Base-by-base conservation (phyloP, 257 asterid genomes). In the Solanum etuberosum region DNA sequence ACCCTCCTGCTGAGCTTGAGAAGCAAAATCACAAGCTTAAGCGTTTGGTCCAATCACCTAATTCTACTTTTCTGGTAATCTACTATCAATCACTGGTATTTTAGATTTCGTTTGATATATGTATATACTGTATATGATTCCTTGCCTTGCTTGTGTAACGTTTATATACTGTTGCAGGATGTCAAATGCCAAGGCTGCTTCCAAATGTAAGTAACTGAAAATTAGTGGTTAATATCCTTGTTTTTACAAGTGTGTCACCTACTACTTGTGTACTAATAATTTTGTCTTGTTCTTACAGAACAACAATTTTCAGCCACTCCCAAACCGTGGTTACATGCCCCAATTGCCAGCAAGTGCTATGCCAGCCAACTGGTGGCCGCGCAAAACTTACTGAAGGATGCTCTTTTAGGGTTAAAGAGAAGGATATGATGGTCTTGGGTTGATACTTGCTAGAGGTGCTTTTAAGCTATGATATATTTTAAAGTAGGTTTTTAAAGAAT, bases 331-430 rank as follows among this genome's bases (percentile, higher is more conserved):
- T 86, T 42, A 82, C 54, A 8, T 86, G 88, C 38, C 59, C 76
- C 46, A 86, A 59, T 35, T 87, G 89, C 80, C 86, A 81, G 82
- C 67, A 63, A 31, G 89, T 87, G 51, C 71, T 87, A 32, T 81
- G 89, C 81, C 89, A 87, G 81, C 89, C 89, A 14, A 87, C 86
- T 4, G 86, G 89, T 38, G 89, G 89, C 7, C 71, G 83, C 1
- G 32, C 83, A 59, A 87, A 83, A 15, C 83, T 87, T 13, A 87
- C 89, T 6, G 89, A 87, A 65, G 86, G 89, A 25, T 87, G 89
- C 86, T 81, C 89, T 42, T 87, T 78, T 51, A 87, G 89, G 89
- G 27, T 65, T 34, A 77, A 57, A 42, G 88, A 82, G 46, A 61
- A 77, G 29, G 42, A 63, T 29, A 46, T 48, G 68, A 27, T 46